Conservation (phyloP, 768 basidiomycete genomes). For the Mrakia frigida region DNA sequence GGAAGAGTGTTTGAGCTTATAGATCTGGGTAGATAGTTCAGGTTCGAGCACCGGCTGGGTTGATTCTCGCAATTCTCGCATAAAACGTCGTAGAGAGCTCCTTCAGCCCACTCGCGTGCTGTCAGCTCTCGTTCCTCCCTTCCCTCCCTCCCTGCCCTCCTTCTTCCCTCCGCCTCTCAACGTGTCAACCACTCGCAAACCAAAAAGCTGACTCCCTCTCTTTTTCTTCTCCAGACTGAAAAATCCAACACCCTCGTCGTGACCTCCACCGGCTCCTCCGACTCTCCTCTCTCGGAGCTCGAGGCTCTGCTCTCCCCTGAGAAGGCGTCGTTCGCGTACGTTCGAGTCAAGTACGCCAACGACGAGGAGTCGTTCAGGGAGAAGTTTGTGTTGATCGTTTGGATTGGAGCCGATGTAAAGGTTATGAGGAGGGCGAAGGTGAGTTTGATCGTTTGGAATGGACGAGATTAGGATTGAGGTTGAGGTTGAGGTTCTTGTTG, state of each 20-base stretch:
- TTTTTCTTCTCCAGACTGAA: slow-evolving; percentile 37
- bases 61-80: too few species aligned
- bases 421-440: slow-evolving; percentile 31
- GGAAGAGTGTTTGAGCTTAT: too few species aligned
- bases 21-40: too few species aligned
- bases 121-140: not conserved
- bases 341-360: slow-evolving; percentile 46
- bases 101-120: not conserved
- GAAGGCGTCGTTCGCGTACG: slow-evolving; percentile 20
- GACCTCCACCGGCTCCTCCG: slow-evolving; percentile 72
- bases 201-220: not conserved
- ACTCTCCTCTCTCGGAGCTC: slow-evolving; percentile 62
- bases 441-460: not conserved
- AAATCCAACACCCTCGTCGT: slow-evolving; percentile 65
- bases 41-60: too few species aligned
- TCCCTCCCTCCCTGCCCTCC: not conserved
- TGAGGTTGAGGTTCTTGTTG: too few species aligned
- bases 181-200: not conserved
- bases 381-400: slow-evolving; percentile 53
- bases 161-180: not conserved
- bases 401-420: slow-evolving; percentile 43
- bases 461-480: too few species aligned
- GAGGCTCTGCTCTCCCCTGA: slow-evolving; percentile 62
- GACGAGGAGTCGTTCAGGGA: slow-evolving; percentile 54
- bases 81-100: not conserved